These are phyloP conservation scores for Cystofilobasidium bisporidii DNA, from an alignment of 768 basidiomycete species.

Conservation along the genomic window DNA sequence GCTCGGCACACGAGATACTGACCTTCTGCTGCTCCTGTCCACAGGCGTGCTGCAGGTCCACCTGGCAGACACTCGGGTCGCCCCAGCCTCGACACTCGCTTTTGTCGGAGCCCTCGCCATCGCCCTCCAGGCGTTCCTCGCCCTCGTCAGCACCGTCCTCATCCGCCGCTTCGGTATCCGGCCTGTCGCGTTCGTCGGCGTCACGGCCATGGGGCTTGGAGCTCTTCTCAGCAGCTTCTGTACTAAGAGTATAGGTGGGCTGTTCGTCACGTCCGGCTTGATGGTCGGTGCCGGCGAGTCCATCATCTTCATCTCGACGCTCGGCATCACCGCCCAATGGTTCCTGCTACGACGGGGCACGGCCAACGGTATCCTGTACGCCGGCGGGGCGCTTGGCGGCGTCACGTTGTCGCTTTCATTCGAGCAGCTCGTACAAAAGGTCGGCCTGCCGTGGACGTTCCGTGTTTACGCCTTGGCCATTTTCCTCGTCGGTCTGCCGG, in stretches of 20 bases:
- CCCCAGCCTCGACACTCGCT: not conserved
- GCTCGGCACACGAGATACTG: too few species aligned
- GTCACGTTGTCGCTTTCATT: not conserved
- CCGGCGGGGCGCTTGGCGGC: constrained; percentile 4
- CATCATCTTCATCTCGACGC: not conserved
- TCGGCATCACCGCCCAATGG: not conserved
- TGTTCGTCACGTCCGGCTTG: not conserved
- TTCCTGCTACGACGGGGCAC: not conserved
- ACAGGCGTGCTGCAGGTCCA: not conserved
- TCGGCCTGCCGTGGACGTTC: not conserved
- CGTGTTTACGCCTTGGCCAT: not conserved
- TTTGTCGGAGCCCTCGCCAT: not conserved
- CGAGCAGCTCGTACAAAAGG: not conserved
- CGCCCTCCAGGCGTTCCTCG: not conserved
- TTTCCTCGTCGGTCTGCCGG: not conserved
- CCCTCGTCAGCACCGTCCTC: not conserved
- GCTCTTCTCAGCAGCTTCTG: not conserved
- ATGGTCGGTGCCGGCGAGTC: constrained; percentile 1
- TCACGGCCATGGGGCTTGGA: not conserved
- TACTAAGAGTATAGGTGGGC: not conserved
- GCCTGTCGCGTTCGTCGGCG: not conserved
- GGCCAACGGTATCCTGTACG: constrained; percentile 1
- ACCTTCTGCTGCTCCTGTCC: too few species aligned
- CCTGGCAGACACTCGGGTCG: not conserved
- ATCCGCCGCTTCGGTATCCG: not conserved